Percentiles rank a stretch among this genome's conserved stretches.
phyloP scores from a whole-genome alignment of 352 stramenopile species.

The Phytophthora nicotianae region DNA sequence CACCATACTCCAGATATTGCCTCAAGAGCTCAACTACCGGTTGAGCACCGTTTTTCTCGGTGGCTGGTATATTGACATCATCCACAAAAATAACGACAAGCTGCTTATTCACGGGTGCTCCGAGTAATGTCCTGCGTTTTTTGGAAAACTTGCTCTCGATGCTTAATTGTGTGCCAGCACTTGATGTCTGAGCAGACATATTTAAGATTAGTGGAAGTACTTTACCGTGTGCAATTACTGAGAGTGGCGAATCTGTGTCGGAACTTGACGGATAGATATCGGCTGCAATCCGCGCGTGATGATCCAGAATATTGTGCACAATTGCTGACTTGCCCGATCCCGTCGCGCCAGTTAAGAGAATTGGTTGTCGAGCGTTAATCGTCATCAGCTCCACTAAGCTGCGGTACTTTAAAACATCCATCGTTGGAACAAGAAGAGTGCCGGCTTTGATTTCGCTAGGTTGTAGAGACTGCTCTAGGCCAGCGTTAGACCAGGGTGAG shows the following conservation, averaged over 20 bases:
- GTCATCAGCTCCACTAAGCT: constrained; percentile 59
- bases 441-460: constrained; percentile 19
- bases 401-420: constrained; percentile 69
- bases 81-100: constrained; percentile 89
- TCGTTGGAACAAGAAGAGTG: constrained; percentile 63
- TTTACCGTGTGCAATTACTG: constrained; percentile 29
- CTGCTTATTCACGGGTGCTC: constrained; percentile 74
- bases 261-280: constrained; percentile 24
- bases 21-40: constrained; percentile 81
- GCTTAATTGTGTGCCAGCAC: constrained; percentile 74
- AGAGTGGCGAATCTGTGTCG: constrained; percentile 16
- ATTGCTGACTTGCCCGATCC: constrained; percentile 90
- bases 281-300: constrained; percentile 28
- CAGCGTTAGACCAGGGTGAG: constrained; percentile 49
- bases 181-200: constrained; percentile 89
- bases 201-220: constrained; percentile 70
- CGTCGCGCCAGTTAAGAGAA: constrained; percentile 90
- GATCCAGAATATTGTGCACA: constrained; percentile 70
- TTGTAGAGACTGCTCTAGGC: constrained; percentile 15
- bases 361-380: constrained; percentile 64
- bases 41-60: constrained; percentile 76
- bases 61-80: constrained; percentile 91
- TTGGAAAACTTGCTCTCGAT: constrained; percentile 92
- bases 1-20: constrained; percentile 70
- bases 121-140: constrained; percentile 93